Evolutionary conservation across 1,284 basidiomycete species (phyloP).

Genomic region (Apiotrichum gamsii): DNA sequence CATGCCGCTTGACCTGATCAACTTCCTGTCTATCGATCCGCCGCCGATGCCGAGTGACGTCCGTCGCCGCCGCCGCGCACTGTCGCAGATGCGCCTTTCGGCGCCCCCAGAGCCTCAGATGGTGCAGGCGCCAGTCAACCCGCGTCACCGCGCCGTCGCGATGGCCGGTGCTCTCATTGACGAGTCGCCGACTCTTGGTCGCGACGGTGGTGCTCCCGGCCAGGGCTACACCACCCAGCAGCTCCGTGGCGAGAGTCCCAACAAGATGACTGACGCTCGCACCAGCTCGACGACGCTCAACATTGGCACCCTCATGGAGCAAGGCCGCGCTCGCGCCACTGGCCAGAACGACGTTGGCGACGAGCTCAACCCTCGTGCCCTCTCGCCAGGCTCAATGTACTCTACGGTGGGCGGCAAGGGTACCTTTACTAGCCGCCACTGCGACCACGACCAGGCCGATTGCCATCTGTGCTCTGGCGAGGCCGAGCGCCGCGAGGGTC

Average conservation of each 20-base stretch:
- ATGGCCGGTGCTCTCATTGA: neutral
- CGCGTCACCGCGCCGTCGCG: too few relatives aligned
- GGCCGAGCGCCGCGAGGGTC: conserved; percentile 31
- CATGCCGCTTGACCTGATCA: conserved; percentile 43
- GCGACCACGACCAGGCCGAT: conserved; percentile 24
- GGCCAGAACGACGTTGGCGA: too few relatives aligned
- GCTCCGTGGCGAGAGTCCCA: neutral
- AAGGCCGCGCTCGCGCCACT: conserved; percentile 26
- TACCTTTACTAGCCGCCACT: conserved; percentile 12
- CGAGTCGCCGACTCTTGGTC: neutral
- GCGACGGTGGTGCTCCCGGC: neutral
- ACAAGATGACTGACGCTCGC: conserved; percentile 12
- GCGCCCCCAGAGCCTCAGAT: neutral
- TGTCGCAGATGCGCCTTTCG: neutral
- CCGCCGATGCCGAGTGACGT: conserved; percentile 39
- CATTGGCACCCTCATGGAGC: conserved; percentile 31
- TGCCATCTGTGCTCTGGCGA: conserved; percentile 18
- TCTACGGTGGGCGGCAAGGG: conserved; percentile 2
- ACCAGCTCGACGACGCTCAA: conserved; percentile 38
- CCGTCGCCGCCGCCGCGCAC: neutral
- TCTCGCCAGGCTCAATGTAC: conserved; percentile 8
- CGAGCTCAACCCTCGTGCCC: conserved; percentile 5
- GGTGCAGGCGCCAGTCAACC: neutral
- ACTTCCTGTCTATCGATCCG: conserved; percentile 47
- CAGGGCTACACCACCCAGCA: conserved; percentile 5